Base-by-base conservation (phyloP, 257 asterid species). In the Salvia rosmarinus region DNA sequence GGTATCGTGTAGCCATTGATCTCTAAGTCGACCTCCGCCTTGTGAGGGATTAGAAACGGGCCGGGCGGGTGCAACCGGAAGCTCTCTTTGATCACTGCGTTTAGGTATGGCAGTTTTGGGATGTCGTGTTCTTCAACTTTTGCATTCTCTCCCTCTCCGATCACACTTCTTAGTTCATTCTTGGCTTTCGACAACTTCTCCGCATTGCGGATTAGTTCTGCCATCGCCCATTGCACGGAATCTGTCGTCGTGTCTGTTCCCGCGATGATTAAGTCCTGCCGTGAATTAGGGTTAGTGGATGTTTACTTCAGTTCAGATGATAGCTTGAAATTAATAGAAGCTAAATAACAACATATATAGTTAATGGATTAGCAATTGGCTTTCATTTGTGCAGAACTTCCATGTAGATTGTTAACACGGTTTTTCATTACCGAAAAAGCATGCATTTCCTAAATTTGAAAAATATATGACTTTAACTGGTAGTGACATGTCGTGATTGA, bases 161-260 rank as follows among this genome's bases (percentile, higher is more conserved):
- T 13, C 4, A 64, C 66, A 10, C 13, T 30, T 0, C 34, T 35
- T 2, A 74, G 21, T 56, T 74, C 79, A 1, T 49, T 8, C 70
- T 74, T 74, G 20, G 43, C 54, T 65, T 55, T 65, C 52, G 6
- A 32, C 52, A 74, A 14, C 30, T 11, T 20, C 1, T 47, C 25
- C 1, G 67, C 68, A 9, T 74, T 65, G 11, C 62, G 40, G 2
- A 74, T 14, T 9, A 74, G 52, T 64, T 64, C 78, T 19, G 72
- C n/a, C 72, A 73, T 73, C 40, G 50, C 52, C 78, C 78, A 74
- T 10, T 28, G 28, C 23, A 64, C 51, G 1, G 58, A 9, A 17
- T 11, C 37, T 4, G 58, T 1, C 4, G 39, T 25, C 2, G 73
- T 66, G 12, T 56, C 42, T 4, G 60, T 21, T 13, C 68, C 73